A percentile compares a stretch with the other conserved stretches of the same genome.
Evolutionary conservation across 2,329 filamentous ascomycete species (phyloP).

Genomic region (Colletotrichum caudatum): DNA sequence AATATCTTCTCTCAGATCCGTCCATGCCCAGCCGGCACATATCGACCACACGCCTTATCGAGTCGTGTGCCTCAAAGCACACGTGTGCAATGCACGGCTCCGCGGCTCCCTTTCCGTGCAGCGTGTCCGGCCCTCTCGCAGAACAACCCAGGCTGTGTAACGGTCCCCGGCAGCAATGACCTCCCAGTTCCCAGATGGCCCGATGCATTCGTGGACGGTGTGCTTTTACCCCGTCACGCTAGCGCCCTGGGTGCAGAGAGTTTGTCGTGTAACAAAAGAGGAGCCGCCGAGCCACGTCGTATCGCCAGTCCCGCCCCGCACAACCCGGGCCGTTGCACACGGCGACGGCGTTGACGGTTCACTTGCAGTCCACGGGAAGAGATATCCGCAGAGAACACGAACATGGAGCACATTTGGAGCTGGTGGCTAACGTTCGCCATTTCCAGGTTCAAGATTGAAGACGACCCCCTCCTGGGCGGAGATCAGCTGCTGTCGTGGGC

Average conservation of each 20-base stretch:
- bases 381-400: background rate
- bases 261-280: slow-evolving; percentile 12
- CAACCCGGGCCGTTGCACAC: slow-evolving; percentile 31
- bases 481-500: slow-evolving; percentile 64
- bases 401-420: background rate
- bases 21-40: slow-evolving; percentile 25
- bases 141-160: slow-evolving; percentile 11
- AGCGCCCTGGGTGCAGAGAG: slow-evolving; percentile 3
- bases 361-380: background rate
- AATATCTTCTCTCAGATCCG: background rate
- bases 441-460: slow-evolving; percentile 66
- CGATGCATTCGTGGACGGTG: slow-evolving; percentile 21
- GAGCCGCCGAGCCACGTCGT: slow-evolving; percentile 7
- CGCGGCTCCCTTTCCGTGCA: slow-evolving; percentile 23
- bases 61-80: slow-evolving; percentile 1
- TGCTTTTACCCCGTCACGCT: slow-evolving; percentile 18
- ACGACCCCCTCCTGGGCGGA: slow-evolving; percentile 57
- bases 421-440: slow-evolving; percentile 44
- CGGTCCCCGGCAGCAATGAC: slow-evolving; percentile 13
- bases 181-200: slow-evolving; percentile 20
- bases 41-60: slow-evolving; percentile 12
- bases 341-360: slow-evolving; percentile 10
- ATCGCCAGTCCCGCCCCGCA: slow-evolving; percentile 15
- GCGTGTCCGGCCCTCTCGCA: slow-evolving; percentile 16
- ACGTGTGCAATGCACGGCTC: slow-evolving; percentile 18